Evolutionary conservation across 441 rosid genomes (phyloP), one percentile per base, ranked within the genome.

Genomic region (Aquilaria agallochum): DNA sequence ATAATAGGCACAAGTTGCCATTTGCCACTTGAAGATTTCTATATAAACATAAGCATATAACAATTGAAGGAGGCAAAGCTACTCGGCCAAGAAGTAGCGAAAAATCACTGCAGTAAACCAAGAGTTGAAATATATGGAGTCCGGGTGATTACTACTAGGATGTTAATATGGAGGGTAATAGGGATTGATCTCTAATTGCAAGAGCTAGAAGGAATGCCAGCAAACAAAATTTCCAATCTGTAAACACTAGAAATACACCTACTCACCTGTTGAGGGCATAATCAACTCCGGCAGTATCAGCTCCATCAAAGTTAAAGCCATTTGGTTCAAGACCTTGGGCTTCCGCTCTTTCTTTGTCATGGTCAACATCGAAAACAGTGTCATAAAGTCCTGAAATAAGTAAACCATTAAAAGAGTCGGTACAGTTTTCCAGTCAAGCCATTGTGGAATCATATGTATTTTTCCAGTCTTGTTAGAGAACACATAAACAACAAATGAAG

Each of bases 361-460:
- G 80, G 71, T 89, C 99, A 8, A 95, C 95, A 53, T 95, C 99
- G 75, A 92, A 92, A 42, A 95, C 99, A 0, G 97, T 92, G 68
- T 95, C 99, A 20, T 74, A 86, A 50, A 95, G 98, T 65, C 97
- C 97, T 92, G 67, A 44, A 68, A 57, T 27, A 46, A 72, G 66
- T 46, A 63, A 30, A 11, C 20, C 42, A 20, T 20, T 20, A 71
- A 70, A 42, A 72, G 50, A 45, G 55, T 70, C 12, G 50, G 55
- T 14, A 50, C 36, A 58, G 20, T 27, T 36, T 14, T 20, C 27
- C 27, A 20, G 27, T 20, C 27, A 20, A 20, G 27, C 27, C 27
- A 20, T 20, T 36, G 42, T 36, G 7, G 42, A 36, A 36, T 5
- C 1, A 36, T 36, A 36, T 36, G 42, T 36, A 20, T 20, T 20